Percentiles rank a stretch among this genome's conserved stretches.
Conservation (phyloP, 2,329 filamentous ascomycete species). For the Chrysosphaeria jannelii region DNA sequence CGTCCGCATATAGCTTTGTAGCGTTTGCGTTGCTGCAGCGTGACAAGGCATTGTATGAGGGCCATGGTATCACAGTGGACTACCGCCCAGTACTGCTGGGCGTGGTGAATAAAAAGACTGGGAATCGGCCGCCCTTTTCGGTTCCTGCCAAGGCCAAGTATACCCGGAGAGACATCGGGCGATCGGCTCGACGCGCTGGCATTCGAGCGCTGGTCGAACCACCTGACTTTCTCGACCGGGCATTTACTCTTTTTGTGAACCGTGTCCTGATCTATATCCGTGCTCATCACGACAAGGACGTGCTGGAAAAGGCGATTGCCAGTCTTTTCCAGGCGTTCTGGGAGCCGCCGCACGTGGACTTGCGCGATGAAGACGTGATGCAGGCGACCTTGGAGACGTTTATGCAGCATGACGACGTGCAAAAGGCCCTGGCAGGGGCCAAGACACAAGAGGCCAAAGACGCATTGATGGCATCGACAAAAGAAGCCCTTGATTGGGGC, state of each 20-base stretch:
- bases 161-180: slow-evolving; percentile 12
- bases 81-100: slow-evolving; percentile 47
- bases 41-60: slow-evolving; percentile 21
- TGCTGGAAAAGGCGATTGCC: slow-evolving; percentile 21
- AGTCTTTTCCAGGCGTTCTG: slow-evolving; percentile 31
- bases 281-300: slow-evolving; percentile 15
- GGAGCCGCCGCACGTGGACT: slow-evolving; percentile 23
- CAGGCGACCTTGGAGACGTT: slow-evolving; percentile 6
- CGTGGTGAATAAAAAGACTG: slow-evolving; percentile 27
- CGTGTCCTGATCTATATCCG: slow-evolving; percentile 38
- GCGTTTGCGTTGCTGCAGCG: slow-evolving; percentile 24
- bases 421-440: slow-evolving; percentile 21
- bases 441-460: slow-evolving; percentile 14
- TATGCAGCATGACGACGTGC: slow-evolving; percentile 21
- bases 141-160: slow-evolving; percentile 36
- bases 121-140: slow-evolving; percentile 48
- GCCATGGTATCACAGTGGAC: slow-evolving; percentile 34
- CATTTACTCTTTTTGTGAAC: slow-evolving; percentile 22
- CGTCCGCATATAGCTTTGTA: slow-evolving; percentile 30
- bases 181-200: slow-evolving; percentile 12
- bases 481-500: slow-evolving; percentile 28
- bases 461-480: slow-evolving; percentile 21
- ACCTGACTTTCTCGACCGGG: slow-evolving; percentile 13
- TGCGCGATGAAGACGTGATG: slow-evolving; percentile 26
- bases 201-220: slow-evolving; percentile 11